Evolutionary conservation across 495 filamentous ascomycete species (phyloP).

Genomic region (Niebla homalea): DNA sequence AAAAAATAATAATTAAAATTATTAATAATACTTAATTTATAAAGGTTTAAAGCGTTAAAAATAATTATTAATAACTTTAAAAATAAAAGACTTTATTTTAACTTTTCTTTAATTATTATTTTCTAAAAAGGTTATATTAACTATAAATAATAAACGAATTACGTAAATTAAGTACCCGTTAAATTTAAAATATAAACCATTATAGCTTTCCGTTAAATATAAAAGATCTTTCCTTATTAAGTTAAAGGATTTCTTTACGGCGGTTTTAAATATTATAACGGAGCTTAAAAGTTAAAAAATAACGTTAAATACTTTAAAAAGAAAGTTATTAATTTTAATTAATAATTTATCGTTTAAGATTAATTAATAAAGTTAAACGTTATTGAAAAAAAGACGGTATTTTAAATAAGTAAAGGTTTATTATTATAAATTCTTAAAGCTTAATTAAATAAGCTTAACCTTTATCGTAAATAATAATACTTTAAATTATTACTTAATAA

Average conservation of each 20-base stretch:
- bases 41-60: background rate
- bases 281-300: background rate
- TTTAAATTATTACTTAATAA: too few species aligned
- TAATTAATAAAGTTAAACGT: background rate
- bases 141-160: too few species aligned
- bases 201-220: background rate
- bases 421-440: too few species aligned
- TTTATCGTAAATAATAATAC: too few species aligned
- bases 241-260: too few species aligned
- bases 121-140: too few species aligned
- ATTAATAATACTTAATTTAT: background rate
- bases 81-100: background rate
- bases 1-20: background rate
- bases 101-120: background rate
- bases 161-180: background rate
- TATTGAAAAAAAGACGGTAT: background rate
- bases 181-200: background rate
- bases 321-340: too few species aligned
- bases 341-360: too few species aligned
- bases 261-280: too few species aligned
- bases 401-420: background rate
- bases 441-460: too few species aligned
- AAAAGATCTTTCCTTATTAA: background rate
- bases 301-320: too few species aligned
- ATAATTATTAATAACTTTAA: too few species aligned